These are phyloP conservation scores for Globisporangium acanthophoron DNA, from an alignment of 352 stramenopile genomes.

Conservation along the genomic window DNA sequence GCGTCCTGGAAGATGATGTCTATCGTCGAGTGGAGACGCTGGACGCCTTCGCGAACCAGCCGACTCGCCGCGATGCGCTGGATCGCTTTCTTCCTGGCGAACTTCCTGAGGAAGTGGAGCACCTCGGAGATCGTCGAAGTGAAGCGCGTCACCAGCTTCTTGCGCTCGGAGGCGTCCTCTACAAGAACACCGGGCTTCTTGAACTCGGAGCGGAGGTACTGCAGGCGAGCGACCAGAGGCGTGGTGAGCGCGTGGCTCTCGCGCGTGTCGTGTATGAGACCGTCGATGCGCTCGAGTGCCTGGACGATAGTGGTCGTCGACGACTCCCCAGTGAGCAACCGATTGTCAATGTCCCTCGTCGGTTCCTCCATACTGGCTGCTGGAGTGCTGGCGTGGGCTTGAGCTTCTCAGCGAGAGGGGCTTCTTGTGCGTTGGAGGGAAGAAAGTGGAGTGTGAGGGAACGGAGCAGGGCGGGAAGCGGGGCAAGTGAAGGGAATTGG, in stretches of 20 bases:
- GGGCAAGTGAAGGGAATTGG: too few relatives aligned
- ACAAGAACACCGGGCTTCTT: neutral
- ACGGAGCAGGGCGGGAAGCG: neutral
- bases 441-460: neutral
- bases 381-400: too few relatives aligned
- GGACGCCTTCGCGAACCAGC: neutral
- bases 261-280: slow-evolving; percentile 3
- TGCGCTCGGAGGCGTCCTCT: neutral
- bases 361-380: neutral
- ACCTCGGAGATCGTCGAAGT: neutral
- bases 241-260: slow-evolving; percentile 5
- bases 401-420: too few relatives aligned
- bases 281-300: neutral
- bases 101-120: neutral
- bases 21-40: neutral
- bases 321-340: neutral
- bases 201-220: neutral
- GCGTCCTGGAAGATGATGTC: slow-evolving; percentile 6
- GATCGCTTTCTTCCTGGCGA: slow-evolving; percentile 3
- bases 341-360: neutral
- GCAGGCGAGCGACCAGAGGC: slow-evolving; percentile 2
- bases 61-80: slow-evolving; percentile 5
- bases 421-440: too few relatives aligned
- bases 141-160: neutral
- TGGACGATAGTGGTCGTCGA: neutral